Base-by-base conservation (phyloP, 805 yeast genomes). In the Metschnikowia amazonensis region DNA sequence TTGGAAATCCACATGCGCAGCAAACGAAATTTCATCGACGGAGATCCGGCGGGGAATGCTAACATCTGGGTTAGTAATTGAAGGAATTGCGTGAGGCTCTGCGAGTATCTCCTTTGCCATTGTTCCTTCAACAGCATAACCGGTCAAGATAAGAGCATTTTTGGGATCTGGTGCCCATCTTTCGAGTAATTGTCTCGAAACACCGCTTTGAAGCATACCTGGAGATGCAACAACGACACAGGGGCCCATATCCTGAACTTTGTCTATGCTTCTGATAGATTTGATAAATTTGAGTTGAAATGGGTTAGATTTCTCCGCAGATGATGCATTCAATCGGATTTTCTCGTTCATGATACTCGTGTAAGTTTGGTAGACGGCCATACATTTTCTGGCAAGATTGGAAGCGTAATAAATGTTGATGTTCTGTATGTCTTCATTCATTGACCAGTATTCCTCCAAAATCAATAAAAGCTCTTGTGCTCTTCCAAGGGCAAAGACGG, bases 1-100 rank as follows among this genome's bases (percentile, higher is more conserved):
- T 57, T 86, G 89, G 65, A 85, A 94, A 62, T 94, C 99, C 18
- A 94, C 99, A 66, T 94, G 99, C 0, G 99, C 99, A n/a, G 99
- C 98, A 74, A 94, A 94, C 1, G 98, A 90, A 3, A 94, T 84
- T 64, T 94, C 99, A 53, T 92, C 97, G 14, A 94, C 83, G 38
- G 78, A 79, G 45, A 95, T 67, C 52, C 97, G 76, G 59, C 99
- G 80, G 4, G 98, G 97, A 33, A 94, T 84, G 48, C 81, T 78
- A 16, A 82, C 69, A 49, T 89, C 97, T 0, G 95, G 87, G 53
- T 87, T 88, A n/a, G 74, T 70, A 20, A 81, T 69, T 0, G 97
- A 84, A 1, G 94, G 95, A 40, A 94, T 88, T n/a, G 88, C 86
- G 31, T 80, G 79, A 0, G 99, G 99, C 57, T 90, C 97, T 21